phyloP scores from a whole-genome alignment of 495 filamentous ascomycete genomes.

The Astrothelium subdiscretum region DNA sequence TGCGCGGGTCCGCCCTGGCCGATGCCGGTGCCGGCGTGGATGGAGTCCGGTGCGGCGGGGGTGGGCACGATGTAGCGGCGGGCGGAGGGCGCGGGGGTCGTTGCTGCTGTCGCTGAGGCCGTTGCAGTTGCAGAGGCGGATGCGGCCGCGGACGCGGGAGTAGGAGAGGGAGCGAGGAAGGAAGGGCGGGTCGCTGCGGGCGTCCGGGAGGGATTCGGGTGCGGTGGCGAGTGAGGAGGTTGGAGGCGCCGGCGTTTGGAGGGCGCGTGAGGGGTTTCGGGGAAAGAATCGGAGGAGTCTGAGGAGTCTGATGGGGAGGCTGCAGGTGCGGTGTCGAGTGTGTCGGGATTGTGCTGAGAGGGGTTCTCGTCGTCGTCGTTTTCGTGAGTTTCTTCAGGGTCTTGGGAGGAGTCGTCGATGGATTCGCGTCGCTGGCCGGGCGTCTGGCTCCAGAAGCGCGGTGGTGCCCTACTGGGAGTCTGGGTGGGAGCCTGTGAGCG shows the following conservation, averaged over 20 bases:
- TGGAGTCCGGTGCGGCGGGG: background rate
- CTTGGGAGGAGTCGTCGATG: background rate
- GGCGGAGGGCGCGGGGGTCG: background rate
- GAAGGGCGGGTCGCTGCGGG: too few species aligned
- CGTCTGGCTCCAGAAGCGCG: background rate
- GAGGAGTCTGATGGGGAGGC: too few species aligned
- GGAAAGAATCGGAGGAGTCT: background rate
- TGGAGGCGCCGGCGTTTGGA: background rate
- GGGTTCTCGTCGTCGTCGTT: background rate
- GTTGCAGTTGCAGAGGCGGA: background rate
- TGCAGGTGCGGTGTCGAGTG: too few species aligned
- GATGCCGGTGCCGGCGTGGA: slow-evolving; percentile 1
- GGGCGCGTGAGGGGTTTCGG: background rate
- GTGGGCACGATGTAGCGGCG: background rate
- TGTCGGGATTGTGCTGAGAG: background rate
- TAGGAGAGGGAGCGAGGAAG: background rate
- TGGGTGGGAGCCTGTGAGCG: background rate
- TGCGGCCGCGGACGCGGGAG: background rate
- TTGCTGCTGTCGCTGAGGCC: background rate
- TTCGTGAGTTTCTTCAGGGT: background rate
- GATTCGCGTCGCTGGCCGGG: background rate
- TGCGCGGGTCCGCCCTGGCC: background rate
- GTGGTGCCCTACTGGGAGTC: background rate
- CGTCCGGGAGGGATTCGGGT: too few species aligned
- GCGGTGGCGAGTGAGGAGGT: background rate